Conservation (phyloP, 331 rosid species). For the Telfairia occidentalis region DNA sequence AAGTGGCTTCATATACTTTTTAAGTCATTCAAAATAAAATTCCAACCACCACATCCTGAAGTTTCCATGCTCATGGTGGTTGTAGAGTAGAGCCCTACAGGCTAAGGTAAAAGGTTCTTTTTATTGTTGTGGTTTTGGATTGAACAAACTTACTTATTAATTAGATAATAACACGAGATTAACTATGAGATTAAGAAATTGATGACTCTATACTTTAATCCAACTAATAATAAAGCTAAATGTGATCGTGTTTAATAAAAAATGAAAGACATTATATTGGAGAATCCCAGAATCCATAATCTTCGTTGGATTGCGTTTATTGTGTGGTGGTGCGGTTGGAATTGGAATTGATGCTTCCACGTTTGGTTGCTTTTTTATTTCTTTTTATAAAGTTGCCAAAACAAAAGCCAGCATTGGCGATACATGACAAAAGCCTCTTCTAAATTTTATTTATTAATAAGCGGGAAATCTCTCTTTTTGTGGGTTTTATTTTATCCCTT, state of each 20-base stretch:
- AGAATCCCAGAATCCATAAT: conserved; percentile 31
- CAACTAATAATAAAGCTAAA: background rate
- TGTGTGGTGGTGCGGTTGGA: conserved; percentile 25
- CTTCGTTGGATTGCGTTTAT: conserved; percentile 58
- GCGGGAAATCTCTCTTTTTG: background rate
- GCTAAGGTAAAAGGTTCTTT: too few species aligned
- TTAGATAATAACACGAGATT: too few species aligned
- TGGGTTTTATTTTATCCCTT: background rate
- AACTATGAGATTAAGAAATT: too few species aligned
- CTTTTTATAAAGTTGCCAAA: background rate
- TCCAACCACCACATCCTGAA: background rate
- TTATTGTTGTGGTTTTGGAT: too few species aligned
- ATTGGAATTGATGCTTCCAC: conserved; percentile 38
- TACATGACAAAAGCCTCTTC: background rate
- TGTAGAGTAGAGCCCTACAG: too few species aligned
- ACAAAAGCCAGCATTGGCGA: background rate
- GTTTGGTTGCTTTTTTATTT: background rate
- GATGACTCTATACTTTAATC: too few species aligned
- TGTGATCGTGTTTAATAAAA: background rate
- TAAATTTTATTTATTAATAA: background rate
- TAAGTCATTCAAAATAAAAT: background rate
- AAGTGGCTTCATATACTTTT: background rate
- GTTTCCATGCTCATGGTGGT: background rate
- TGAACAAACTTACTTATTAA: too few species aligned
- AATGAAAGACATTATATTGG: background rate